Evolutionary conservation across 1,284 basidiomycete genomes (phyloP).

Genomic region (Apiotrichum laibachii): DNA sequence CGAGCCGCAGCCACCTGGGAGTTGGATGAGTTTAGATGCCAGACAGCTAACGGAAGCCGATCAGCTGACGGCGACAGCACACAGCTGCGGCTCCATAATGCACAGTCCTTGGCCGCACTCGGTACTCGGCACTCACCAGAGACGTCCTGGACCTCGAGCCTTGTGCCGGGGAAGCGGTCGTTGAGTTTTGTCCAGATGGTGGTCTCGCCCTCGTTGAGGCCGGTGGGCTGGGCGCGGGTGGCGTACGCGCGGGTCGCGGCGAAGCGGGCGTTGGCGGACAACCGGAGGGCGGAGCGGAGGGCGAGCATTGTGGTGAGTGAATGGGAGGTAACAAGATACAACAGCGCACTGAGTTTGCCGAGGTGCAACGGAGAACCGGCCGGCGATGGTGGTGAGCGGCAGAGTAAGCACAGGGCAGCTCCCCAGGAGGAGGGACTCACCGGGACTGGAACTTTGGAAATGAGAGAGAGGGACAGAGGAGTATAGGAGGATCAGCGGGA

Average conservation of each 20-base stretch:
- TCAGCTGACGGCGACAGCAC: too few relatives aligned
- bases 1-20: constrained; percentile 86
- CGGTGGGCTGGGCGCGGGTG: constrained; percentile 9
- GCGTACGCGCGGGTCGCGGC: constrained; percentile 13
- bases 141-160: constrained; percentile 79
- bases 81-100: too few relatives aligned
- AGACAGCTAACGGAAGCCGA: too few relatives aligned
- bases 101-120: too few relatives aligned
- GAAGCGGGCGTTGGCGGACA: not conserved
- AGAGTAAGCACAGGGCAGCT: too few relatives aligned
- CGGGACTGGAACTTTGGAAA: not conserved
- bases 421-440: too few relatives aligned
- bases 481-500: not conserved
- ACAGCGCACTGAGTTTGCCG: not conserved
- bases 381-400: too few relatives aligned
- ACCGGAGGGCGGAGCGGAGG: constrained; percentile 2
- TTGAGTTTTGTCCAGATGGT: constrained; percentile 70
- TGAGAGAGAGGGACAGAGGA: not conserved
- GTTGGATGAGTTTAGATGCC: too few relatives aligned
- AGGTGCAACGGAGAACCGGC: too few relatives aligned
- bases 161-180: constrained; percentile 68
- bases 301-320: constrained; percentile 5
- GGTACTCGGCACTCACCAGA: constrained; percentile 74
- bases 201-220: constrained; percentile 62
- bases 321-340: not conserved